A percentile compares a stretch with the other conserved stretches of the same genome.
These are phyloP conservation scores for Coelastrella sp. DNA, from an alignment of 139 green algal genomes.

Conservation along the genomic window DNA sequence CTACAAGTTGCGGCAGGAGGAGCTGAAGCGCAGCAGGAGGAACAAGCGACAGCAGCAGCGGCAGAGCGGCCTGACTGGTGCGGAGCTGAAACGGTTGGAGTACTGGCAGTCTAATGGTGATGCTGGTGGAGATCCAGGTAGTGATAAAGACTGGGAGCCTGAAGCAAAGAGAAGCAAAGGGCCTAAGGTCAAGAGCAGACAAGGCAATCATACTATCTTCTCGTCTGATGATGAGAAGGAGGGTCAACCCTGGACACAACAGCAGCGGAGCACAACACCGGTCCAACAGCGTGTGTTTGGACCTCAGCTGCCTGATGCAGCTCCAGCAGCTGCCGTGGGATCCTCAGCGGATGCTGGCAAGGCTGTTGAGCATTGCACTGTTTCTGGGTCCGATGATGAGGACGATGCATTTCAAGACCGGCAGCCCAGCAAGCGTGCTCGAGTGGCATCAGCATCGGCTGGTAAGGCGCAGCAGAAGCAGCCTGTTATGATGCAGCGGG, in stretches of 20 bases:
- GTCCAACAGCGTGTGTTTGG: background rate
- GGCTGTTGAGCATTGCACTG: background rate
- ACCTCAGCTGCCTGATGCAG: background rate
- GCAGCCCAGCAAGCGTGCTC: background rate
- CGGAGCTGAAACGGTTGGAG: background rate
- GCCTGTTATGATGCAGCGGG: background rate
- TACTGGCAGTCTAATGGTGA: background rate
- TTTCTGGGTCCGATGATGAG: background rate
- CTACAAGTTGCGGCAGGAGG: constrained; percentile 24
- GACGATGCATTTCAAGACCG: constrained; percentile 1
- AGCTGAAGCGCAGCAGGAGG: background rate
- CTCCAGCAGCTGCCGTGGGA: background rate
- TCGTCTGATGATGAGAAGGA: background rate
- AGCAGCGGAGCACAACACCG: background rate
- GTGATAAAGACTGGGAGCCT: background rate
- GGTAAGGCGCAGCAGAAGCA: background rate
- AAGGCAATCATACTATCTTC: background rate
- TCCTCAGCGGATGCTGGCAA: background rate
- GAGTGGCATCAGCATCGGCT: background rate
- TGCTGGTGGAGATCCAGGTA: background rate
- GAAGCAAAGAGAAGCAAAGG: background rate
- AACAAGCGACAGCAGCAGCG: background rate
- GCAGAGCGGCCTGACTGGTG: background rate
- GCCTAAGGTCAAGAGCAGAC: background rate
- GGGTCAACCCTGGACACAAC: background rate